Conservation (phyloP, 371 early-diverging fungal genomes). For the Dentiscutata heterogama region DNA sequence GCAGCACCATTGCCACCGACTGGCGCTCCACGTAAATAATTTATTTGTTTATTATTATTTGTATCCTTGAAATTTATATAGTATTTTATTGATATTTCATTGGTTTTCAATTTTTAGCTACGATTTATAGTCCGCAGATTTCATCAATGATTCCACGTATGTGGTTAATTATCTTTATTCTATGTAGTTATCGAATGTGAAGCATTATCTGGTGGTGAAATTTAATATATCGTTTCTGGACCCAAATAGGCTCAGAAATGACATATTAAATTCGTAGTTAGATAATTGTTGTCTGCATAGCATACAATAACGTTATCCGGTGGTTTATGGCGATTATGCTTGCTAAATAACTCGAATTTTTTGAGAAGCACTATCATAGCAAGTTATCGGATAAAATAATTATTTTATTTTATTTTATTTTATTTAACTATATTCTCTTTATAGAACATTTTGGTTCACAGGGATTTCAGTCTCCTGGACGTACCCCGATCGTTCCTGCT, state of each 20-base stretch:
- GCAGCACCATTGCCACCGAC: slow-evolving; percentile 36
- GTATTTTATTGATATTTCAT: not conserved
- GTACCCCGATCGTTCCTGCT: slow-evolving; percentile 43
- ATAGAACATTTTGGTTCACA: slow-evolving; percentile 45
- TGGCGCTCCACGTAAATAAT: slow-evolving; percentile 40
- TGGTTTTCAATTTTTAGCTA: not conserved
- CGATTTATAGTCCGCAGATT: slow-evolving; percentile 46
- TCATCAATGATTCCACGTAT: slow-evolving; percentile 43
- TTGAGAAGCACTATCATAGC: no score
- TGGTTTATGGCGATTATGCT: no score
- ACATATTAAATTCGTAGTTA: no score
- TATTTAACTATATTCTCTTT: slow-evolving; percentile 2
- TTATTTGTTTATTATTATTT: not conserved
- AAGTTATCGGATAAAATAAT: not conserved
- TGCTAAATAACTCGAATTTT: no score
- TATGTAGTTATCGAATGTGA: no score
- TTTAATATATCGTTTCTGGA: not conserved
- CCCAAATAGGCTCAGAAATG: not conserved
- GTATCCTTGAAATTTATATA: not conserved
- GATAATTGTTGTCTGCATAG: no score
- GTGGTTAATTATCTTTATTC: not conserved
- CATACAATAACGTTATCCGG: no score
- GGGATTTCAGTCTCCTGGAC: slow-evolving; percentile 43
- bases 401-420: not conserved
- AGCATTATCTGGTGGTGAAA: not conserved